A percentile compares a stretch with the other conserved stretches of the same genome.
phyloP scores from a whole-genome alignment of 768 basidiomycete species.

The Fistulinella prunicolor region DNA sequence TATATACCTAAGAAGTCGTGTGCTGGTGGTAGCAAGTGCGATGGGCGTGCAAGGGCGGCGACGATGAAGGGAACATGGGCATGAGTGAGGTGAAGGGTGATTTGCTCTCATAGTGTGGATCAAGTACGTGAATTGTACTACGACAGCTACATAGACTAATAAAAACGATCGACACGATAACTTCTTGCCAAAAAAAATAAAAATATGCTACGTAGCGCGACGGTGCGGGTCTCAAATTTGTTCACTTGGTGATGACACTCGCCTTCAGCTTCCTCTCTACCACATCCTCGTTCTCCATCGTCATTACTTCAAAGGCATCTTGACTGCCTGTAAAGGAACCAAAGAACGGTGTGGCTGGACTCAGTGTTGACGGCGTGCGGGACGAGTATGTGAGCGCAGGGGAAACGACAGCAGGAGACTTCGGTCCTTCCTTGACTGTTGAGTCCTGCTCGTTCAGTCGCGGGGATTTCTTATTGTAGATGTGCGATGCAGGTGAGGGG shows the following conservation, averaged over 20 bases:
- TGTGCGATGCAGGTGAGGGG: constrained; percentile 10
- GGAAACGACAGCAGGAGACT: constrained; percentile 57
- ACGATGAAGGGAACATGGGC: no score
- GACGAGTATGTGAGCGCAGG: constrained; percentile 70
- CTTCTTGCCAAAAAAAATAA: constrained; percentile 8
- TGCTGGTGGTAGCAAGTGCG: no score
- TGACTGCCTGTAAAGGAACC: constrained; percentile 44
- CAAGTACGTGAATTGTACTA: no score
- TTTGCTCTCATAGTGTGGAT: not conserved
- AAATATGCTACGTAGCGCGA: constrained; percentile 1
- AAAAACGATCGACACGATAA: not conserved
- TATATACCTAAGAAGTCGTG: no score
- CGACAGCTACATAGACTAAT: not conserved
- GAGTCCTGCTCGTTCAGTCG: constrained; percentile 14
- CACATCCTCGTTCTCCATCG: constrained; percentile 21
- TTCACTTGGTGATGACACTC: constrained; percentile 17
- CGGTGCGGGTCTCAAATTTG: not conserved
- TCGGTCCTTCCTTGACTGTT: constrained; percentile 30
- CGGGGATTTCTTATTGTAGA: constrained; percentile 12
- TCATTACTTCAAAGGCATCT: constrained; percentile 31
- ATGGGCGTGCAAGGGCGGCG: no score
- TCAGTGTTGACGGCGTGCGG: constrained; percentile 60
- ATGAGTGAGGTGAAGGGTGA: no score
- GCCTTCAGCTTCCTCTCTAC: constrained; percentile 25
- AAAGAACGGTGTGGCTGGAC: constrained; percentile 72